Base-by-base conservation (phyloP, 345 rosid genomes). In the Sisymbrium altissimum region DNA sequence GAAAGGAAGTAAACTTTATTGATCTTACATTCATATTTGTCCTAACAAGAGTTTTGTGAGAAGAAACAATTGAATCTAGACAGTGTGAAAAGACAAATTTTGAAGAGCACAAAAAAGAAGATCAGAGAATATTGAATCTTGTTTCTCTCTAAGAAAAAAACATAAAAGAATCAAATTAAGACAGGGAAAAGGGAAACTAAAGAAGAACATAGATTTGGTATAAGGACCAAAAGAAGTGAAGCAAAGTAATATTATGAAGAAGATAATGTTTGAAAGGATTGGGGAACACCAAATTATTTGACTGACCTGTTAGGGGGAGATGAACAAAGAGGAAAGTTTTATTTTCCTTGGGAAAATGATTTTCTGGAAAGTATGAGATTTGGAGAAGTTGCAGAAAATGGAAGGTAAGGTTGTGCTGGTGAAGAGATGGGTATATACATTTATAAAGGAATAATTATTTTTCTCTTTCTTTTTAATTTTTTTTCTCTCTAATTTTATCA, bases 331-430 rank as follows among this genome's bases (percentile, higher is more conserved):
- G 74, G 70, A 73, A 78, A 68, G 52, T 52, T 59, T 52, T 66
- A 48, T 43, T 61, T 78, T 68, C 52, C 78, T 71, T 71, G 72
- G 60, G 80, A 71, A 77, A 77, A 65, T 77, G 73, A 71, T 77
- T 76, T 76, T 76, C 75, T 69, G 75, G 77, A 77, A 77, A 77
- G 77, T 77, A 65, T 77, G 76, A 65, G 68, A 77, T 63, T 63
- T 71, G 77, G 64, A 77, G 77, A 77, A 71, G 77, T 78, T 78
- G 81, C 78, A 78, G 78, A 78, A 72, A 65, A 67, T 72, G 78
- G 81, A 78, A 78, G 81, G 70, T 60, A 62, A 72, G 74, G 74
- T 54, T 70, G 71, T 70, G 80, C 73, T 73, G 69, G 70, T 66
- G 77, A 78, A 39, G 78, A 78, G 78, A 68, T 78, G 74, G 59